Percentiles rank a stretch among this genome's conserved stretches.
Conservation (phyloP, 768 basidiomycete genomes). For the Panellus pusillus region DNA sequence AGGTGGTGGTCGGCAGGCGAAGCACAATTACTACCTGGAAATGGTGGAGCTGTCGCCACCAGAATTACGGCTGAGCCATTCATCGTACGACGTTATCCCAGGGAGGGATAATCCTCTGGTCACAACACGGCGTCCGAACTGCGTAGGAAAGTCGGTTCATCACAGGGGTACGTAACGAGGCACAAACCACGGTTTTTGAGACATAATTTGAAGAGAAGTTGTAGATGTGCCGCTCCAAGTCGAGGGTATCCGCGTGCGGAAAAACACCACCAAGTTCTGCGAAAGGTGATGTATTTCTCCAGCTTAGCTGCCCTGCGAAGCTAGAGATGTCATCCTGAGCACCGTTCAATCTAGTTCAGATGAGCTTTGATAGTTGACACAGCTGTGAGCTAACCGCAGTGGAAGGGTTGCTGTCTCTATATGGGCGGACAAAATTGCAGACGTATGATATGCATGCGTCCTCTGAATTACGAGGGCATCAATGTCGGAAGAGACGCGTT, state of each 20-base stretch:
- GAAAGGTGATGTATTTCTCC: slow-evolving; percentile 54
- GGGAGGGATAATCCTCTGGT: slow-evolving; percentile 56
- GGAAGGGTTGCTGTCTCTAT: slow-evolving; percentile 61
- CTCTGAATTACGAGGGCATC: slow-evolving; percentile 25
- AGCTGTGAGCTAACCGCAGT: slow-evolving; percentile 43
- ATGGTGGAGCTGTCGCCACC: slow-evolving; percentile 31
- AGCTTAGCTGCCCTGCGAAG: slow-evolving; percentile 49
- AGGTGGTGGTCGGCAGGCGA: not conserved
- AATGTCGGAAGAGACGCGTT: slow-evolving; percentile 1
- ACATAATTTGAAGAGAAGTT: slow-evolving; percentile 40
- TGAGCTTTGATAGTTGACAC: not conserved
- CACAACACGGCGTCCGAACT: slow-evolving; percentile 51
- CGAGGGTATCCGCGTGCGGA: slow-evolving; percentile 31
- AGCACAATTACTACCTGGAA: slow-evolving; percentile 35
- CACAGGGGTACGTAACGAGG: not conserved
- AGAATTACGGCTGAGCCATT: slow-evolving; percentile 33
- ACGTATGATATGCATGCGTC: slow-evolving; percentile 45
- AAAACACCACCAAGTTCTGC: slow-evolving; percentile 56
- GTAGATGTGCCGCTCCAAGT: slow-evolving; percentile 30
- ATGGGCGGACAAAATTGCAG: slow-evolving; percentile 59
- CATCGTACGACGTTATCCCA: slow-evolving; percentile 37
- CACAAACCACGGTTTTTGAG: slow-evolving; percentile 18
- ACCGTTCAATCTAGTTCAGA: slow-evolving; percentile 28
- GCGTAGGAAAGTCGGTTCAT: not conserved
- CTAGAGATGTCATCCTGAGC: slow-evolving; percentile 41